Conservation (phyloP, 208 protist genomes). For the Wallacemonas collosoma region DNA sequence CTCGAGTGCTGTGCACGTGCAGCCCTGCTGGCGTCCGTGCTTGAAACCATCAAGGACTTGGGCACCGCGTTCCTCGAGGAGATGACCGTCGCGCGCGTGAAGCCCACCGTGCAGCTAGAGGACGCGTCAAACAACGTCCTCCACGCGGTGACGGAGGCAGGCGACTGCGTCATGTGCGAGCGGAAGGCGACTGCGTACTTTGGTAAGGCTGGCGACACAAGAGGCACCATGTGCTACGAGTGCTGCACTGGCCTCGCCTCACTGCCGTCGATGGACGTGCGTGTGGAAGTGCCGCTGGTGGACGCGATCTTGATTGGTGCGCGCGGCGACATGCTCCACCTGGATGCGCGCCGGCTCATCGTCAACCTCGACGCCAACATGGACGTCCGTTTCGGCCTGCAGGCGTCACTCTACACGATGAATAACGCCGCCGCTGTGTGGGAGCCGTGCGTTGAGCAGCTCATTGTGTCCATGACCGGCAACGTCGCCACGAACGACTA, state of each 20-base stretch:
- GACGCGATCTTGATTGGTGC: constrained; percentile 62
- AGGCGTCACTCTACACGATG: constrained; percentile 60
- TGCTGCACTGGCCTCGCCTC: constrained; percentile 74
- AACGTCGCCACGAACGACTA: constrained; percentile 61
- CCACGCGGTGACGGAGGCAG: constrained; percentile 35
- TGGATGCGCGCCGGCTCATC: constrained; percentile 41
- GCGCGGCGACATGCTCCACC: constrained; percentile 57
- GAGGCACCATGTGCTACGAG: constrained; percentile 73
- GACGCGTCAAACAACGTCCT: constrained; percentile 45
- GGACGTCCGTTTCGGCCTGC: constrained; percentile 52
- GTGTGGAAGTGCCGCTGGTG: constrained; percentile 64
- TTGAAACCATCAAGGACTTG: constrained; percentile 75
- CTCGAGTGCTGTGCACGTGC: constrained; percentile 66
- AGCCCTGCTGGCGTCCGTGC: constrained; percentile 59
- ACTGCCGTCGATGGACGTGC: constrained; percentile 63
- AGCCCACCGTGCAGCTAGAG: constrained; percentile 63
- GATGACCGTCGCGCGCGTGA: constrained; percentile 38
- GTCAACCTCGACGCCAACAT: constrained; percentile 50
- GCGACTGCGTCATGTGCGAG: constrained; percentile 70
- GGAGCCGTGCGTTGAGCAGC: constrained; percentile 83
- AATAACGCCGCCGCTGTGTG: constrained; percentile 77
- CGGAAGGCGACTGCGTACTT: constrained; percentile 31
- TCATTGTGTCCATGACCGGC: constrained; percentile 49
- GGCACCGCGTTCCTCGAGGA: constrained; percentile 63
- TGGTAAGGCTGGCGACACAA: constrained; percentile 21